These are phyloP conservation scores for Penicillium griseofulvum DNA, from an alignment of 2,329 filamentous ascomycete species.

Conservation along the genomic window DNA sequence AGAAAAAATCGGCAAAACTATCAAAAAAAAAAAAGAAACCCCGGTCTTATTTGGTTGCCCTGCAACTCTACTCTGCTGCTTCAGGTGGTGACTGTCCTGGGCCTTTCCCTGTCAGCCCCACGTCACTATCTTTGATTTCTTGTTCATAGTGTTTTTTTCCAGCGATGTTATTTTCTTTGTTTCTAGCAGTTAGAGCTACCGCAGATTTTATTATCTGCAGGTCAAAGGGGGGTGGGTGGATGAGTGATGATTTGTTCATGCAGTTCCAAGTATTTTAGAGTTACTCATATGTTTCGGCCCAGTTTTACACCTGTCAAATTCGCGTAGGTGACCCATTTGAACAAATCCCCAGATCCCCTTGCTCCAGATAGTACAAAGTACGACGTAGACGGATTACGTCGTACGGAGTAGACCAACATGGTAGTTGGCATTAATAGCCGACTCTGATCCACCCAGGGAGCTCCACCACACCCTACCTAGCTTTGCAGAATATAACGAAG, in stretches of 20 bases:
- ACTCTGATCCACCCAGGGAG: not conserved
- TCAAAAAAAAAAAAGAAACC: conserved; percentile 20
- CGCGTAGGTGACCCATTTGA: not conserved
- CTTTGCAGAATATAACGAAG: not conserved
- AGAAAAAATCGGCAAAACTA: conserved; percentile 1
- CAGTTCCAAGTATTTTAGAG: conserved; percentile 12
- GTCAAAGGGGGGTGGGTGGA: conserved; percentile 13
- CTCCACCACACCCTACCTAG: not conserved
- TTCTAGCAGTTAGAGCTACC: conserved; percentile 11
- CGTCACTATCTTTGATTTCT: conserved; percentile 14
- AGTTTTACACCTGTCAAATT: not conserved
- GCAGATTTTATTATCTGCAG: conserved; percentile 11
- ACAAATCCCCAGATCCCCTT: not conserved
- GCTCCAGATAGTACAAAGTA: not conserved
- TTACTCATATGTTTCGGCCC: not conserved
- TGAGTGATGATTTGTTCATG: conserved; percentile 20
- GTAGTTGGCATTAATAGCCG: not conserved
- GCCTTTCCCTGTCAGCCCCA: not conserved
- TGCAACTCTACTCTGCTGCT: conserved; percentile 16
- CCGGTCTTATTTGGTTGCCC: conserved; percentile 14
- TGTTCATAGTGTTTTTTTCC: conserved; percentile 21
- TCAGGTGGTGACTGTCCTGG: conserved; percentile 4
- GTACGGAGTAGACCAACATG: not conserved
- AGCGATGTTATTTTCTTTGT: conserved; percentile 14
- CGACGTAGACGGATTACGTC: not conserved